Percentiles rank a stretch among this genome's conserved stretches.
Evolutionary conservation across 176 grass and related monocot species (phyloP).

Genomic region (Ensete glaucum): DNA sequence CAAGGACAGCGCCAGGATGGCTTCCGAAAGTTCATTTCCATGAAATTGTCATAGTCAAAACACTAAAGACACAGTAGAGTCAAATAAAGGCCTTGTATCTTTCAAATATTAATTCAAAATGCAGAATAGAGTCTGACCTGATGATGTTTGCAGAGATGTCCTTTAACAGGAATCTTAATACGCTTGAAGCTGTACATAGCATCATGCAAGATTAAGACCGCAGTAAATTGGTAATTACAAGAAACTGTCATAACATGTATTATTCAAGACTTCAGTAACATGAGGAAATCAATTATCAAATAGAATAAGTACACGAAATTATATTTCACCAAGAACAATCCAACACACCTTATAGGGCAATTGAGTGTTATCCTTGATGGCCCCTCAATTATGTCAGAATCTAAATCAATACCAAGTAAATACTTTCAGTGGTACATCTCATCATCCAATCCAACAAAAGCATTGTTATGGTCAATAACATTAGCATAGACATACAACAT

Average conservation of each 20-base stretch:
- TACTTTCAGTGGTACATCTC: not conserved
- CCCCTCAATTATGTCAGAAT: constrained; percentile 86
- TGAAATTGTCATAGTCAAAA: constrained; percentile 96
- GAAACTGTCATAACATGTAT: not conserved
- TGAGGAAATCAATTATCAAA: not conserved
- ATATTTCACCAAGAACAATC: constrained; percentile 17
- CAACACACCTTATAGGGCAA: constrained; percentile 86
- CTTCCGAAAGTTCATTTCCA: constrained; percentile 84
- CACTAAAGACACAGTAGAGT: constrained; percentile 36
- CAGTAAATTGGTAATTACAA: not conserved
- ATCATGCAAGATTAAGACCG: constrained; percentile 15
- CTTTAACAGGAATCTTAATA: constrained; percentile 75
- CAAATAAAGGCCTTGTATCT: constrained; percentile 20
- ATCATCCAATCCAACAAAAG: not conserved
- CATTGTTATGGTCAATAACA: not conserved
- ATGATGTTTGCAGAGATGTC: constrained; percentile 80
- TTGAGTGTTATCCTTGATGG: constrained; percentile 84
- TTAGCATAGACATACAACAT: not conserved
- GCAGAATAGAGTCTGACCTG: constrained; percentile 44
- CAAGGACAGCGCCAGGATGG: constrained; percentile 79
- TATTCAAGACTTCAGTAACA: not conserved
- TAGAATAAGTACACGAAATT: not conserved
- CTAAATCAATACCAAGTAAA: constrained; percentile 25
- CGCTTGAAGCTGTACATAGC: constrained; percentile 57
- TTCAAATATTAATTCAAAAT: constrained; percentile 10